Conservation (phyloP, 2,329 filamentous ascomycete species). For the Fusarium odoratissimum region DNA sequence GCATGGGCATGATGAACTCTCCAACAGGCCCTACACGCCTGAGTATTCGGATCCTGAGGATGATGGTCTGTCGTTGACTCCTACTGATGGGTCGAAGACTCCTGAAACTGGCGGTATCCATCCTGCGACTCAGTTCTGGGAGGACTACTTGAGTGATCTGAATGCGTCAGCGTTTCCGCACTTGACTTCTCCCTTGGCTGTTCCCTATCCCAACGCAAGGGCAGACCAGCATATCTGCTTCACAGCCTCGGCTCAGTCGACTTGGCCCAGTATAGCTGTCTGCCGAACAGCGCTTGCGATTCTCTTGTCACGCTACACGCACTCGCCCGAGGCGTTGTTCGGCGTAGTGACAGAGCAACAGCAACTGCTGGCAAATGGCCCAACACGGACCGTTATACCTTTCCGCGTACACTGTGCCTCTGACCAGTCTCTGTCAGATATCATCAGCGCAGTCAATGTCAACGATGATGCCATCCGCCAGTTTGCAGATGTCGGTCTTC, state of each 20-base stretch:
- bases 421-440: not conserved
- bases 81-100: not conserved
- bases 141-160: not conserved
- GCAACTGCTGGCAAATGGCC: not conserved
- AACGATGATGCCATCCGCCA: not conserved
- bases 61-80: not conserved
- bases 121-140: not conserved
- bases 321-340: slow-evolving; percentile 6
- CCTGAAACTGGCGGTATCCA: not conserved
- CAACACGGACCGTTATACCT: not conserved
- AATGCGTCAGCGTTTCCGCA: slow-evolving; percentile 15
- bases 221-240: not conserved
- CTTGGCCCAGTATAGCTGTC: accelerated
- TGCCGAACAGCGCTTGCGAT: slow-evolving; percentile 8
- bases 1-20: not conserved
- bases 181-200: not conserved
- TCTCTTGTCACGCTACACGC: slow-evolving; percentile 7
- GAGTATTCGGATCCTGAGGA: not conserved
- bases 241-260: accelerated
- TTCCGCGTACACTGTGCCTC: not conserved
- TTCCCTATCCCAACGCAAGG: not conserved
- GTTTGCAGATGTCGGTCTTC: not conserved
- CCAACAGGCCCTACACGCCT: not conserved
- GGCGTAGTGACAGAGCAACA: slow-evolving; percentile 1
- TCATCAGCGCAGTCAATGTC: not conserved